Conservation (phyloP, 441 rosid species). For the Caryocar brasiliense region DNA sequence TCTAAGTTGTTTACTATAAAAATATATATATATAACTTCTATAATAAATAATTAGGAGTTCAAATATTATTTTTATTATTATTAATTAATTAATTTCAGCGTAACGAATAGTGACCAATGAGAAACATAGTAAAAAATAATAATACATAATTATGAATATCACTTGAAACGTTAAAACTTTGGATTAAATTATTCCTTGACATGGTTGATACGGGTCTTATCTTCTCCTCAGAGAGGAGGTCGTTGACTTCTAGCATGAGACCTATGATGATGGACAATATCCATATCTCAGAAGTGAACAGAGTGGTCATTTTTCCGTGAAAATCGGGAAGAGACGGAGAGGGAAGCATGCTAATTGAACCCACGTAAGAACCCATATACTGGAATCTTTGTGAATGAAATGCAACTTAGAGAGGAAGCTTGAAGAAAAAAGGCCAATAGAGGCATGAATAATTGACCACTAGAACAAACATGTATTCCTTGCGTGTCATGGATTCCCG, state of each 20-base stretch:
- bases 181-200: too few relatives aligned
- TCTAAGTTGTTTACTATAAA: too few relatives aligned
- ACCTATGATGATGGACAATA: slow-evolving; percentile 43
- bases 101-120: too few relatives aligned
- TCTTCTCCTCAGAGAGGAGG: slow-evolving; percentile 80
- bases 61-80: too few relatives aligned
- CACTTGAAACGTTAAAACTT: too few relatives aligned
- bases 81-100: too few relatives aligned
- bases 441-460: slow-evolving; percentile 27
- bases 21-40: too few relatives aligned
- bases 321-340: slow-evolving; percentile 44
- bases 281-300: slow-evolving; percentile 40
- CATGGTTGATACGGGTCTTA: slow-evolving; percentile 80
- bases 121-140: too few relatives aligned
- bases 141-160: too few relatives aligned
- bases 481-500: slow-evolving; percentile 8
- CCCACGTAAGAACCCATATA: slow-evolving; percentile 85
- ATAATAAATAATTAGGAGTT: too few relatives aligned
- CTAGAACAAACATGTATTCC: slow-evolving; percentile 16
- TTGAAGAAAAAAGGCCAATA: slow-evolving; percentile 45
- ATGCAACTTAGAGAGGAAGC: slow-evolving; percentile 48
- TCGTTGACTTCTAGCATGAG: slow-evolving; percentile 69
- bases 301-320: slow-evolving; percentile 37
- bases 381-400: slow-evolving; percentile 65
- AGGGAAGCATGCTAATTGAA: slow-evolving; percentile 73